Base-by-base conservation (phyloP, 352 stramenopile species). In the Pythium aphanidermatum region DNA sequence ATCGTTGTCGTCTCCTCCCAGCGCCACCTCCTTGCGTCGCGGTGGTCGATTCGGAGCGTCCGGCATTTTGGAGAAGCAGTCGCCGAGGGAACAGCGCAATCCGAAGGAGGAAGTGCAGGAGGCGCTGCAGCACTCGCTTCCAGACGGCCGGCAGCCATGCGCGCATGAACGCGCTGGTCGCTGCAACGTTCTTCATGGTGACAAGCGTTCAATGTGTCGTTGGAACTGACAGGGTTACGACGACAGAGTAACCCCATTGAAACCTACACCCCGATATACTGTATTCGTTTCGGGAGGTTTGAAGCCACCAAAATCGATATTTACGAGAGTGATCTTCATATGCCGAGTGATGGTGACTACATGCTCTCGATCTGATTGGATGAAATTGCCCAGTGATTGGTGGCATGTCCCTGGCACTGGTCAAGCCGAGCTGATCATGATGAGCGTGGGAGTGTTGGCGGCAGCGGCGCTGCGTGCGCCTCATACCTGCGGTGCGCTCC, bases 61-160 rank as follows among this genome's bases (percentile, higher is more conserved):
- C 24, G 34, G 45, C 36, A 20, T 56, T 34, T n/a, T 20, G 32
- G 51, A 49, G 60, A n/a, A 42, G 44, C 39, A 58, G 38, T 24
- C 36, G 44, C 44, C 45, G 38, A 26, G 52, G 35, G 13, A 60
- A 50, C 51, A 46, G 26, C 19, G 43, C 35, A 23, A 67, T 38
- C 25, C 38, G 39, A 21, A 77, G 41, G 3, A 65, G 52, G n/a
- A 81, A 51, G 4, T 65, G 54, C 51, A 74, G 61, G 29, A 70
- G 47, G 42, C 46, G 52, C 36, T 45, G 46, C 11, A 58, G 60
- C 37, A 63, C 46, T 24, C 46, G 60, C 24, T 58, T 31, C 42
- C 60, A 61, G 20, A 70, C 43, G 55, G 56, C 71, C 24, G 49
- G 48, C 29, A 56, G 59, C 58, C 58, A 75, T 40, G 53, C 46